Base-by-base conservation (phyloP, 1,284 basidiomycete species). In the Cryptococcus amylolentus region DNA sequence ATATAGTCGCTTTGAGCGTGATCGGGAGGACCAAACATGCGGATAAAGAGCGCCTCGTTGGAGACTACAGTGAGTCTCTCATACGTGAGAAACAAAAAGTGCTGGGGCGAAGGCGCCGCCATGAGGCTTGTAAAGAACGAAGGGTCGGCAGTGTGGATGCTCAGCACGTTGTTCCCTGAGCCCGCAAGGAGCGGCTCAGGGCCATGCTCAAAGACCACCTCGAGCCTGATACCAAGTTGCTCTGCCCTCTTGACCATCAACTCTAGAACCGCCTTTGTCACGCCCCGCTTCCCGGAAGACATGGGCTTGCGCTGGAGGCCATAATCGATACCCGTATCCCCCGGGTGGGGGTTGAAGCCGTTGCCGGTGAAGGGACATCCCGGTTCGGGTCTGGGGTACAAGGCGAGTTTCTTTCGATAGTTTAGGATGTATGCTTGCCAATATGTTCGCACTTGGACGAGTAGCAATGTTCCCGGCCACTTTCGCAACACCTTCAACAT, bases 361-460 rank as follows among this genome's bases (percentile, higher is more conserved):
- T 13, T 73, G 64, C 14, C 80, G 8, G 52, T 80, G 16, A 45
- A 58, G 23, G 51, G 23, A 13, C 13, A 39, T 9, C 77, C 64
- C 3, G 84, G 85, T 58, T 88, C 87, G 0, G 88, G 88, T 5
- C 86, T 78, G 13, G 83, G 79, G 61, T 82, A 88, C 0, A 88
- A 83, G 54, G 83, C 80, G 6, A 89, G 78, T 5, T 80, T 73
- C 65, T 85, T 85, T 23, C 67, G 59, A 64, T 87, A 88, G 66
- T 89, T 87, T 51, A 89, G 71, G n/a, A 81, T 80, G 72, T 80
- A 83, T 0, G 88, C 87, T 53, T 87, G 80, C 53, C 81, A 84
- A 3, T 85, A 71, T 51, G 89, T 89, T n/a, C 88, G 78, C 1
- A 81, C 78, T 49, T 85, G 78, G 0, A 85, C 83, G 13, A 86